Evolutionary conservation across 2,329 filamentous ascomycete species (phyloP), one percentile per base, ranked within the genome.

Genomic region (Penicillium verrucosum): DNA sequence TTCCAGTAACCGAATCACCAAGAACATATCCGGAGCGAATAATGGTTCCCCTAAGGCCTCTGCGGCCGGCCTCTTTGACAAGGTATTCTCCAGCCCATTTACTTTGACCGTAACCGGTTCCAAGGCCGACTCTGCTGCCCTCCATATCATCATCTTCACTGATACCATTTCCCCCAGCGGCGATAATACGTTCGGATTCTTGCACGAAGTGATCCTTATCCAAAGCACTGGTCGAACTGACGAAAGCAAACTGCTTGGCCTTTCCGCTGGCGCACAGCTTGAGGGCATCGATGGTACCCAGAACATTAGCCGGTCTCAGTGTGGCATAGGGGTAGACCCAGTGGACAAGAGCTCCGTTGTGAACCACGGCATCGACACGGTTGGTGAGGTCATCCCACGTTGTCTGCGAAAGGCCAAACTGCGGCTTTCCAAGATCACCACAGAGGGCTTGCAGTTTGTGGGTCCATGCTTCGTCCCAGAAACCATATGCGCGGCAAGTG

Each of bases 21-120:
- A 89, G 81, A 37, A 97, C 86, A 71, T 97, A 97, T 30, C 93
- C 92, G 4, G 93, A 88, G 12, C 93, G 85, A 47, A 96, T 80
- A 41, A 96, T 84, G 23, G 87, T 82, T 16, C 90, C 92, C 16
- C 77, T 79, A 2, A 97, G 83, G 12, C 93, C 92, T 54, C 90
- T 83, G 55, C 79, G 80, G 48, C 92, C 90, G 27, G 93, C 92
- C 71, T 90, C 89, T 25, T 89, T 83, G 23, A 92, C 84, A 46
- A 97, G 80, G 63, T 83, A 84, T 69, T 88, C 85, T 3, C 83
- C 82, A 6, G 84, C 89, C 92, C 92, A 97, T 77, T 97, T 97
- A 62, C 85, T 86, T 73, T 97, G 92, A 3, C 93, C 92, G 67
- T 97, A 97, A 5, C 93, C 92, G 1, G 90, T 96, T 38, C 85